phyloP scores from a whole-genome alignment of 306 rosid species.

The Macrotyloma uniflorum region DNA sequence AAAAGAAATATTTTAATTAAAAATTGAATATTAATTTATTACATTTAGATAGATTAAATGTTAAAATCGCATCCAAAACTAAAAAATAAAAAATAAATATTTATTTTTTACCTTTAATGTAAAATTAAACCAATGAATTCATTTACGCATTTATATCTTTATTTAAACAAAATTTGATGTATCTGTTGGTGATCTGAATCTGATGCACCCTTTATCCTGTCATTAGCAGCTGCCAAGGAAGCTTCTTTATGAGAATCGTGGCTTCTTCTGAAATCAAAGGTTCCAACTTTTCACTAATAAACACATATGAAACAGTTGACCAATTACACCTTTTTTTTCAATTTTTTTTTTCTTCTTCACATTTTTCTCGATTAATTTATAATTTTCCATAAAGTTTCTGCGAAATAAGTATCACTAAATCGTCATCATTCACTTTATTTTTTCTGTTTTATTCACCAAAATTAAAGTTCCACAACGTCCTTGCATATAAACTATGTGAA shows the following conservation, averaged over 20 bases:
- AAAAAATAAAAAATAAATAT: too few relatives aligned
- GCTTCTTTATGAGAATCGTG: neutral
- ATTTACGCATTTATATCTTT: too few relatives aligned
- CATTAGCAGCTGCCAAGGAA: neutral
- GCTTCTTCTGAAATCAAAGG: neutral
- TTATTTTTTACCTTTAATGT: too few relatives aligned
- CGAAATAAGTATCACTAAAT: neutral
- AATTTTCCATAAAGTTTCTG: neutral
- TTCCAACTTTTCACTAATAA: slow-evolving; percentile 28
- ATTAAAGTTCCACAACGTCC: neutral
- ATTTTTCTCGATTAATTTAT: neutral
- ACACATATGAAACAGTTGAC: slow-evolving; percentile 39
- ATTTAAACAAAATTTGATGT: too few relatives aligned
- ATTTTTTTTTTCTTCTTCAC: neutral
- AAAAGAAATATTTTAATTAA: too few relatives aligned
- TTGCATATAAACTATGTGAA: neutral
- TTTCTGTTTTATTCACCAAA: neutral
- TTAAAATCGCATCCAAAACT: too few relatives aligned
- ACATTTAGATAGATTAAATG: too few relatives aligned
- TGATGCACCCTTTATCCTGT: neutral
- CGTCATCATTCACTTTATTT: neutral
- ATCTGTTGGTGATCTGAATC: neutral
- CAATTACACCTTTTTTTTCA: neutral
- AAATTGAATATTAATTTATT: too few relatives aligned
- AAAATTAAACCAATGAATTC: too few relatives aligned